Evolutionary conservation across 345 rosid genomes (phyloP).

Genomic region (Euphorbia lathyris): DNA sequence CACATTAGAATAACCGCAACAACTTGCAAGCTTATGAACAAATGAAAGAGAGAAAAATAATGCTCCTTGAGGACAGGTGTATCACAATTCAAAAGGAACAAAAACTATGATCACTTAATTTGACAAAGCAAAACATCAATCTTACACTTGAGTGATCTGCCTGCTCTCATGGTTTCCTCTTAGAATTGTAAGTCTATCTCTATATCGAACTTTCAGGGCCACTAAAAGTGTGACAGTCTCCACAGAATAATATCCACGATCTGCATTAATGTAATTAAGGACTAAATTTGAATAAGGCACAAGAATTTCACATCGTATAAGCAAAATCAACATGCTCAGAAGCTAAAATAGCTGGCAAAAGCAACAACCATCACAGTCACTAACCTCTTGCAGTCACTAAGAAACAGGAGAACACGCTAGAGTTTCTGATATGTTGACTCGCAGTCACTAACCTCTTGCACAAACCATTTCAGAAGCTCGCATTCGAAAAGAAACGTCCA

Average conservation of each 20-base stretch:
- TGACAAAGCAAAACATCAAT: neutral
- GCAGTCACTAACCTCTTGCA: too few species aligned
- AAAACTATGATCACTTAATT: neutral
- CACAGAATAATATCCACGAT: conserved; percentile 97
- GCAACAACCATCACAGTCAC: too few species aligned
- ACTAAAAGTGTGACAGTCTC: conserved; percentile 96
- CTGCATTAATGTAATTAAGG: conserved; percentile 49
- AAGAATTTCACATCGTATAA: too few species aligned
- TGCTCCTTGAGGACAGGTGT: neutral
- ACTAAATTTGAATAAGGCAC: too few species aligned
- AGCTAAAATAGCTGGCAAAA: too few species aligned
- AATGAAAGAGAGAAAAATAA: conserved; percentile 1
- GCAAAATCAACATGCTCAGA: too few species aligned
- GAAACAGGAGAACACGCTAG: too few species aligned
- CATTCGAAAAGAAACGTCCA: too few species aligned
- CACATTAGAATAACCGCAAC: neutral
- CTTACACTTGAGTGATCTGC: conserved; percentile 99
- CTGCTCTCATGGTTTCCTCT: conserved; percentile 99
- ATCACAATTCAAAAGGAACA: neutral
- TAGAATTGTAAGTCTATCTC: conserved; percentile 91
- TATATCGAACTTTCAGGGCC: conserved; percentile 91
- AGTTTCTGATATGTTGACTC: too few species aligned
- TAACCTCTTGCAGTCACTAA: too few species aligned
- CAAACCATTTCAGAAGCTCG: too few species aligned
- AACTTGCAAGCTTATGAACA: neutral